A percentile compares a stretch with the other conserved stretches of the same genome.
phyloP scores from a whole-genome alignment of 768 basidiomycete genomes.

The Russula dissimulans region DNA sequence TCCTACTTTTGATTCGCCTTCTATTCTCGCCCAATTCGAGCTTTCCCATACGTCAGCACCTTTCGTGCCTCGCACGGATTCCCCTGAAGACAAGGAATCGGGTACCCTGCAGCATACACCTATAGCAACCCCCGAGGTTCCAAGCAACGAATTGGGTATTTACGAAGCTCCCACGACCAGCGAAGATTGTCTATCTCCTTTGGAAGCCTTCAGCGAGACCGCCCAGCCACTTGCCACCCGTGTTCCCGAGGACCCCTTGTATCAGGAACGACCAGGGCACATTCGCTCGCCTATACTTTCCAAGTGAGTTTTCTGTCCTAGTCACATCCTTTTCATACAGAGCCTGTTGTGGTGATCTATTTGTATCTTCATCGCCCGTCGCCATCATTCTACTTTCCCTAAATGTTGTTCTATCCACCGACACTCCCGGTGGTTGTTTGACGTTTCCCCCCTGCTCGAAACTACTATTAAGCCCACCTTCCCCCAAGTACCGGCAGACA shows the following conservation, averaged over 20 bases:
- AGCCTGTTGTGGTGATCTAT: background rate
- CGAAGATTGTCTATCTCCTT: constrained; percentile 4
- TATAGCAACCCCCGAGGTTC: background rate
- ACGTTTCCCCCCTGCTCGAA: background rate
- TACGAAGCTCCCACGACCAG: constrained; percentile 1
- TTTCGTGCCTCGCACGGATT: background rate
- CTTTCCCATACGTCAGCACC: background rate
- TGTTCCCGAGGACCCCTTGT: background rate
- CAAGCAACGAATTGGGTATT: constrained; percentile 8
- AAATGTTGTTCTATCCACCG: background rate
- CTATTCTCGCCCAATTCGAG: constrained; percentile 15
- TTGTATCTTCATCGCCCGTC: background rate
- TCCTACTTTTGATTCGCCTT: constrained; percentile 6
- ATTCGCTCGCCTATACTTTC: constrained; percentile 19
- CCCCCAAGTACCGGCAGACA: background rate
- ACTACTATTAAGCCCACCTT: background rate
- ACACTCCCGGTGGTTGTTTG: background rate
- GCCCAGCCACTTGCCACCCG: background rate
- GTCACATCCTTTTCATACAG: background rate
- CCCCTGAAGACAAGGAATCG: background rate
- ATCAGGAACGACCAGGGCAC: constrained; percentile 7
- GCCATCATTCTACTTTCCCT: background rate
- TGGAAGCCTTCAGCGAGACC: constrained; percentile 7
- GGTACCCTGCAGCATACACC: background rate
- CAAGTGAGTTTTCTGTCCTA: constrained; percentile 11